Evolutionary conservation across 2,329 filamentous ascomycete genomes (phyloP).

Genomic region (Aspergillus pseudoglaucus): DNA sequence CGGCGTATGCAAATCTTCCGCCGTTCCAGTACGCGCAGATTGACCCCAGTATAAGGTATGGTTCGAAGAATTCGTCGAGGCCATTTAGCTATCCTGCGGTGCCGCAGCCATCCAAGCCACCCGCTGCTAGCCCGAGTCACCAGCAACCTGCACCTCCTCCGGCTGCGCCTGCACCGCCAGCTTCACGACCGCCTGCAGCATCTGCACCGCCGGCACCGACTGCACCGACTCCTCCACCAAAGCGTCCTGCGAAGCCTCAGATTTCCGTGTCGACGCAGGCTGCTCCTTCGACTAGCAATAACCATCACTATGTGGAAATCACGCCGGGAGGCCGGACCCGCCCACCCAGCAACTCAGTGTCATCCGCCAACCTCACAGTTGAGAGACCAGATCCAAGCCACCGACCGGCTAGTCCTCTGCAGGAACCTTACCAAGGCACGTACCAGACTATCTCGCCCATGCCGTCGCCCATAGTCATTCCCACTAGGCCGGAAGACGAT

Average conservation of each 20-base stretch:
- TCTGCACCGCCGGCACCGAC: background rate
- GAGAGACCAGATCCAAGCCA: slow-evolving; percentile 30
- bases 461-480: slow-evolving; percentile 68
- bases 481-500: slow-evolving; percentile 50
- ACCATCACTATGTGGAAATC: slow-evolving; percentile 23
- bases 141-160: background rate
- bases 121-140: slow-evolving; percentile 17
- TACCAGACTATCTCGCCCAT: slow-evolving; percentile 94
- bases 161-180: no score
- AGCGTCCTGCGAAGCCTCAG: slow-evolving; percentile 4
- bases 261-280: slow-evolving; percentile 1
- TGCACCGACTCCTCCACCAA: slow-evolving; percentile 1
- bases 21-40: slow-evolving; percentile 36
- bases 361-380: slow-evolving; percentile 34
- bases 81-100: slow-evolving; percentile 9
- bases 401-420: slow-evolving; percentile 72
- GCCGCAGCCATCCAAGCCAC: slow-evolving; percentile 14
- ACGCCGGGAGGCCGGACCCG: slow-evolving; percentile 24
- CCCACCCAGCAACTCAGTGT: slow-evolving; percentile 31
- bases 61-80: slow-evolving; percentile 20
- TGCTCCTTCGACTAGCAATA: background rate
- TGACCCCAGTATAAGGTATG: slow-evolving; percentile 34
- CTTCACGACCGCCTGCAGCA: no score
- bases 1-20: slow-evolving; percentile 25
- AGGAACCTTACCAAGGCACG: slow-evolving; percentile 88